Conservation (phyloP, 345 rosid species). For the Hevea brasiliensis region DNA sequence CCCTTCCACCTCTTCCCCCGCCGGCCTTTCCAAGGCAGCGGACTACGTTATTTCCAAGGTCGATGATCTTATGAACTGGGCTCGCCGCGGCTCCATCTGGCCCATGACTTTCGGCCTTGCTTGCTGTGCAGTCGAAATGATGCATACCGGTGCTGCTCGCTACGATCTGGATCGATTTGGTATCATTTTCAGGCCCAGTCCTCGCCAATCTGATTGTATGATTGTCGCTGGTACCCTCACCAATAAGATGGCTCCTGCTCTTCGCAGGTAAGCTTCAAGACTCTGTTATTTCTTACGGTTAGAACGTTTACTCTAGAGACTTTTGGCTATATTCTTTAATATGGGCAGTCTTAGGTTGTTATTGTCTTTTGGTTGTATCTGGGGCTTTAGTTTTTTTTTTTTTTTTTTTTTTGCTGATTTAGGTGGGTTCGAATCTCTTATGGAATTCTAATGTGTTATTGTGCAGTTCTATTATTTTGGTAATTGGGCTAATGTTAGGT, state of each 20-base stretch:
- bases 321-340: background rate
- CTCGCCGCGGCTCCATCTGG: slow-evolving; percentile 97
- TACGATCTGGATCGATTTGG: slow-evolving; percentile 98
- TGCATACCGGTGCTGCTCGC: slow-evolving; percentile 98
- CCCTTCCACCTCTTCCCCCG: slow-evolving; percentile 52
- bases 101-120: slow-evolving; percentile 99
- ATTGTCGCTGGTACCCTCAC: slow-evolving; percentile 98
- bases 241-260: slow-evolving; percentile 99
- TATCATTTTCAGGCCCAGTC: slow-evolving; percentile 92
- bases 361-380: background rate
- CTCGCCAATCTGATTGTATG: slow-evolving; percentile 98
- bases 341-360: background rate
- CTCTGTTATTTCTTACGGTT: too few species aligned
- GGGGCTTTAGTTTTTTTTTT: too few species aligned
- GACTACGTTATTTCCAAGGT: slow-evolving; percentile 93
- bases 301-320: too few species aligned
- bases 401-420: too few species aligned
- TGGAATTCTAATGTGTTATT: background rate
- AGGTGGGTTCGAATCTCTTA: background rate
- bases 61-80: slow-evolving; percentile 91
- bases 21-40: slow-evolving; percentile 79
- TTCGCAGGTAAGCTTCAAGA: slow-evolving; percentile 65
- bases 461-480: background rate
- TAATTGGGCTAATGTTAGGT: background rate
- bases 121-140: slow-evolving; percentile 99